Evolutionary conservation across 495 filamentous ascomycete species (phyloP).

Genomic region (Aspergillus coremiiformis): DNA sequence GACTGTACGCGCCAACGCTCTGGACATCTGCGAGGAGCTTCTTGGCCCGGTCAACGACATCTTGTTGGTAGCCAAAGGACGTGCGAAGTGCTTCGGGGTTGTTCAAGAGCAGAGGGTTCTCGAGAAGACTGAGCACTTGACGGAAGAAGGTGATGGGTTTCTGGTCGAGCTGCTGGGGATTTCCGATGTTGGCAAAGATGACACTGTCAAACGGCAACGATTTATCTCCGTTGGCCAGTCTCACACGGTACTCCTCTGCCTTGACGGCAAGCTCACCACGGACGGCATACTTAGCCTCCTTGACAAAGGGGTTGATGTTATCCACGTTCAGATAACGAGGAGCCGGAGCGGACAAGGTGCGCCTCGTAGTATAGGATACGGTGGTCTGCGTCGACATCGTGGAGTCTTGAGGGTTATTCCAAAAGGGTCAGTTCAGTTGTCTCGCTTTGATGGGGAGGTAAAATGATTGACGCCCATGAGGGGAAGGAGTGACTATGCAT

Average conservation of each 20-base stretch:
- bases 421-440: conserved; percentile 1
- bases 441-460: not conserved
- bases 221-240: conserved; percentile 52
- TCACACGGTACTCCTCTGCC: conserved; percentile 79
- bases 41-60: conserved; percentile 79
- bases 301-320: conserved; percentile 88
- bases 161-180: conserved; percentile 97
- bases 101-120: conserved; percentile 79
- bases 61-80: conserved; percentile 69
- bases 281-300: conserved; percentile 87
- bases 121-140: conserved; percentile 88
- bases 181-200: conserved; percentile 96
- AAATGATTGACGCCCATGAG: conserved; percentile 1
- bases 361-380: conserved; percentile 22
- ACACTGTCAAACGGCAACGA: conserved; percentile 78
- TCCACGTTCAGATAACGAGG: conserved; percentile 62
- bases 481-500: conserved; percentile 7
- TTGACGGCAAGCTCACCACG: conserved; percentile 88
- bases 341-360: conserved; percentile 51
- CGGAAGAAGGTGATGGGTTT: conserved; percentile 99
- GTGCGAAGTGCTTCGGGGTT: conserved; percentile 61
- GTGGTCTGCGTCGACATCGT: conserved; percentile 32
- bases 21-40: conserved; percentile 72
- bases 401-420: conserved; percentile 4
- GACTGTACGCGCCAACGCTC: conserved; percentile 93